A percentile compares a stretch with the other conserved stretches of the same genome.
These are phyloP conservation scores for Lipomyces mesembrius DNA, from an alignment of 805 yeast genomes.

Conservation along the genomic window DNA sequence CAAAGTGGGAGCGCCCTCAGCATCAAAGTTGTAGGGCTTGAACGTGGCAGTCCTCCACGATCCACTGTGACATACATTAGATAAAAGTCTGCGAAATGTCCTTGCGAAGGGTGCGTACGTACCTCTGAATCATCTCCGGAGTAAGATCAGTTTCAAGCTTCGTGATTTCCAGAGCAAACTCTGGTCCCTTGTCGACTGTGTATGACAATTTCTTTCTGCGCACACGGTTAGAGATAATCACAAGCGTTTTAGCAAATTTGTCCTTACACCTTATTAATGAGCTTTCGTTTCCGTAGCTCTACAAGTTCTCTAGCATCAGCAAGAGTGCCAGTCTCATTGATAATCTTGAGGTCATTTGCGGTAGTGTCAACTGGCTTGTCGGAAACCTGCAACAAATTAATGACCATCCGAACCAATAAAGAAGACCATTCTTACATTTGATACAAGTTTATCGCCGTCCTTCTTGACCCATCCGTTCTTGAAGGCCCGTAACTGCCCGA, in stretches of 20 bases:
- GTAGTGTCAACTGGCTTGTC: constrained; percentile 67
- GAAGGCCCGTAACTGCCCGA: constrained; percentile 97
- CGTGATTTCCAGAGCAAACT: constrained; percentile 79
- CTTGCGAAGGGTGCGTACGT: neutral
- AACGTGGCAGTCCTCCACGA: constrained; percentile 82
- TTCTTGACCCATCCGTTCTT: constrained; percentile 95
- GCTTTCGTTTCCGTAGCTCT: constrained; percentile 94
- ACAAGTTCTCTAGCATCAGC: constrained; percentile 66
- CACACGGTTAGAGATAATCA: neutral
- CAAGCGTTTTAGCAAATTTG: neutral
- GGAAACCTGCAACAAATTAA: constrained; percentile 37
- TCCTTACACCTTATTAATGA: constrained; percentile 55
- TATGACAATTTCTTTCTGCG: constrained; percentile 71
- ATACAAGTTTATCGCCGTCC: constrained; percentile 77
- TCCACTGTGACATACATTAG: constrained; percentile 52
- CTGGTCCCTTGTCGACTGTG: constrained; percentile 75
- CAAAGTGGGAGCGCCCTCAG: constrained; percentile 85
- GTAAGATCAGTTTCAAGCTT: constrained; percentile 92
- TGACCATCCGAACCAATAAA: neutral
- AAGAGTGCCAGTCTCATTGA: constrained; percentile 61
- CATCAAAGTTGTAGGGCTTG: constrained; percentile 94
- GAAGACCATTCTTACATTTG: constrained; percentile 44
- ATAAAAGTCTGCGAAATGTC: neutral
- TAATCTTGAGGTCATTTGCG: constrained; percentile 62
- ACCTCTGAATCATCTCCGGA: constrained; percentile 76